phyloP scores from a whole-genome alignment of 441 rosid genomes.

The Eruca vesicaria region DNA sequence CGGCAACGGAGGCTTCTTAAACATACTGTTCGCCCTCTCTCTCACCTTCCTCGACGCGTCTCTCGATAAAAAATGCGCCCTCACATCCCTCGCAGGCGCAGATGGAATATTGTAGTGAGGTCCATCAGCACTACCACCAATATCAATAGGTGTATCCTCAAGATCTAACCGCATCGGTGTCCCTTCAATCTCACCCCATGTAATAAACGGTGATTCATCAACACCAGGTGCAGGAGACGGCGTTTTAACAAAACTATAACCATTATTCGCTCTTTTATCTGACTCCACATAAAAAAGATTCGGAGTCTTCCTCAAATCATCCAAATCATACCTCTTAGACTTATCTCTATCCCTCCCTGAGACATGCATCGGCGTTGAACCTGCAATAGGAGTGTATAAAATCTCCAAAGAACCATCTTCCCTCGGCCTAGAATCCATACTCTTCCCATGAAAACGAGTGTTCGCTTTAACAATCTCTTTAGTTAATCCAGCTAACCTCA shows the following conservation, averaged over 20 bases:
- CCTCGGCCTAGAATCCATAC: slow-evolving; percentile 75
- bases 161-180: slow-evolving; percentile 84
- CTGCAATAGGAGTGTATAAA: slow-evolving; percentile 76
- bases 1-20: slow-evolving; percentile 84
- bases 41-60: slow-evolving; percentile 81
- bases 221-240: slow-evolving; percentile 97
- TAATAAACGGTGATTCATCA: slow-evolving; percentile 87
- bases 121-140: slow-evolving; percentile 84
- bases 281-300: slow-evolving; percentile 72
- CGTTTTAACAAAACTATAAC: slow-evolving; percentile 82
- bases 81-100: slow-evolving; percentile 76
- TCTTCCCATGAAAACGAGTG: slow-evolving; percentile 87
- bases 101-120: slow-evolving; percentile 74
- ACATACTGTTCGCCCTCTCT: slow-evolving; percentile 74
- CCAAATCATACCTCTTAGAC: slow-evolving; percentile 80
- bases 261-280: slow-evolving; percentile 75
- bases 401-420: slow-evolving; percentile 81
- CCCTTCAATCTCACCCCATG: slow-evolving; percentile 99
- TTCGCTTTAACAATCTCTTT: slow-evolving; percentile 66
- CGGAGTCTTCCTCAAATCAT: slow-evolving; percentile 90
- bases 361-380: slow-evolving; percentile 68
- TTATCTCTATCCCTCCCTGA: slow-evolving; percentile 66
- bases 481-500: slow-evolving; percentile 63
- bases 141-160: slow-evolving; percentile 89
- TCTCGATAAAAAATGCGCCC: slow-evolving; percentile 84